Conservation (phyloP, 75 land plant species). For the Pinus albicaulis region DNA sequence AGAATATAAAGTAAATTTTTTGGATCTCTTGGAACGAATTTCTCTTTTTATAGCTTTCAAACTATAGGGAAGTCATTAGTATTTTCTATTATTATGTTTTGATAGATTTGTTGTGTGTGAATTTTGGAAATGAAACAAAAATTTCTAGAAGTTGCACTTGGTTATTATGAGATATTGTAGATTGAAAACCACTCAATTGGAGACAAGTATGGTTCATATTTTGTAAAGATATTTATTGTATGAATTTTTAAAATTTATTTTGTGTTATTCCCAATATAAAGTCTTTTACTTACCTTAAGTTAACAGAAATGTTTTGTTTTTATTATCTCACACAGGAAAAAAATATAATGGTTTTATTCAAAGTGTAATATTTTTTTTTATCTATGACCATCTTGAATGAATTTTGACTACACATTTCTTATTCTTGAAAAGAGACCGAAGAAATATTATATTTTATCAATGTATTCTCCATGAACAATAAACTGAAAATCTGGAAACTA, state of each 20-base stretch:
- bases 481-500: too few species aligned
- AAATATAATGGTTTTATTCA: too few species aligned
- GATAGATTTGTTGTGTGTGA: slow-evolving; percentile 92
- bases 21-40: not conserved
- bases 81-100: slow-evolving; percentile 7
- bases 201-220: slow-evolving; percentile 64
- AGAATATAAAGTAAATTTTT: slow-evolving; percentile 88
- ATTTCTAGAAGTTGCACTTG: slow-evolving; percentile 97
- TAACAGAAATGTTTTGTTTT: too few species aligned
- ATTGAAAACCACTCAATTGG: slow-evolving; percentile 95
- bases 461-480: too few species aligned
- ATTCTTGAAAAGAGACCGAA: too few species aligned
- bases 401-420: too few species aligned
- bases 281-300: too few species aligned
- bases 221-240: not conserved
- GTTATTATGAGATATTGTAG: slow-evolving; percentile 95
- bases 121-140: slow-evolving; percentile 91
- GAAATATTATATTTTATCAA: too few species aligned
- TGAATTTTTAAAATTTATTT: not conserved
- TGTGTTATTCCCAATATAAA: not conserved
- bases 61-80: not conserved
- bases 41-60: not conserved
- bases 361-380: too few species aligned
- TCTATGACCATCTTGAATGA: too few species aligned
- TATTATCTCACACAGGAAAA: too few species aligned